A percentile compares a stretch with the other conserved stretches of the same genome.
Conservation (phyloP, 2,329 filamentous ascomycete genomes). For the Ceratocystiopsis brevicomis region DNA sequence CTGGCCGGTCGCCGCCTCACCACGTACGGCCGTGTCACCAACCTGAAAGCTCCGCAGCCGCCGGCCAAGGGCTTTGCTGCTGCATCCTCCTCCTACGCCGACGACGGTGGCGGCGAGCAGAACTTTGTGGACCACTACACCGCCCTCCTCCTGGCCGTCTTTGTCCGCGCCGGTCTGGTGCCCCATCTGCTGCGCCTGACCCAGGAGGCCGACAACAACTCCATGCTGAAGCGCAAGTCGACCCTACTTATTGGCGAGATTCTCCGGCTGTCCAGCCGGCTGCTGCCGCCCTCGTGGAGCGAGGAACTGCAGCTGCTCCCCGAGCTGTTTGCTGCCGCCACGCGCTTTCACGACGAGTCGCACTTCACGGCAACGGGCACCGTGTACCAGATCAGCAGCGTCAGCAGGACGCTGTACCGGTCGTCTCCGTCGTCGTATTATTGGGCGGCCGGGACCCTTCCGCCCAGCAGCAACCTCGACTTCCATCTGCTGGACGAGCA, state of each 20-base stretch:
- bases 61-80: slow-evolving; percentile 24
- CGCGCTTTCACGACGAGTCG: slow-evolving; percentile 49
- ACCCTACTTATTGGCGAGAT: slow-evolving; percentile 83
- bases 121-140: slow-evolving; percentile 92
- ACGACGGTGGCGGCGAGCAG: slow-evolving; percentile 52
- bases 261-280: slow-evolving; percentile 68
- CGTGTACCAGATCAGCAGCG: slow-evolving; percentile 94
- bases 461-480: slow-evolving; percentile 21
- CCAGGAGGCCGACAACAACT: slow-evolving; percentile 47
- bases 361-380: slow-evolving; percentile 73
- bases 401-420: slow-evolving; percentile 78
- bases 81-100: slow-evolving; percentile 21
- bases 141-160: slow-evolving; percentile 64
- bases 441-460: slow-evolving; percentile 15
- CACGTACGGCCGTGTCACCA: slow-evolving; percentile 87
- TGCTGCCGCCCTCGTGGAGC: slow-evolving; percentile 68
- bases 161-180: slow-evolving; percentile 65
- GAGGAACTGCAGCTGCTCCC: slow-evolving; percentile 73
- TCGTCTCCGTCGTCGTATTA: slow-evolving; percentile 36
- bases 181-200: slow-evolving; percentile 43
- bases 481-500: slow-evolving; percentile 36
- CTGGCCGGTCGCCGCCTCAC: slow-evolving; percentile 81
- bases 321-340: slow-evolving; percentile 60
- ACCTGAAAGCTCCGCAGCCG: slow-evolving; percentile 44
- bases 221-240: slow-evolving; percentile 64